Evolutionary conservation across 169 alveolate species (phyloP).

Genomic region (Babesia sp.): DNA sequence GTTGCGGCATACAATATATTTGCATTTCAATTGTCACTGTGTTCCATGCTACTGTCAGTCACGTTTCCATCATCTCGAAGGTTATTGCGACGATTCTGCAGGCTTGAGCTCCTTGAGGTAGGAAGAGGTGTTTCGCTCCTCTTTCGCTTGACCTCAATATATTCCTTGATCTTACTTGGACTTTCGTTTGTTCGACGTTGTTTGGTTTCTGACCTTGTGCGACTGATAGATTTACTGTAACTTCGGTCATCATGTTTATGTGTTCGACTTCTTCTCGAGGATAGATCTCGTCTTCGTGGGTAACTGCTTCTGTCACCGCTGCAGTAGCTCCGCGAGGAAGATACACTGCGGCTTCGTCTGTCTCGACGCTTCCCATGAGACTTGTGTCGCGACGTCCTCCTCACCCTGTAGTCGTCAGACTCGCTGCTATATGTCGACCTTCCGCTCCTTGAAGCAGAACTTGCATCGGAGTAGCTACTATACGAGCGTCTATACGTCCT

Average conservation of each 20-base stretch:
- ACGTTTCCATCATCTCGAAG: not conserved
- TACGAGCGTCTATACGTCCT: not conserved
- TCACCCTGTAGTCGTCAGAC: not conserved
- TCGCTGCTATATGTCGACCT: not conserved
- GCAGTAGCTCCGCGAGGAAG: slow-evolving; percentile 7
- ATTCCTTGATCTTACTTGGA: no score
- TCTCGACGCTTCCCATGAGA: not conserved
- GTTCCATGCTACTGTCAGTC: slow-evolving; percentile 46
- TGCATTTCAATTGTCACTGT: slow-evolving; percentile 13
- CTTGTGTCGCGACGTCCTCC: not conserved
- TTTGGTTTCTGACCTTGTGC: not conserved
- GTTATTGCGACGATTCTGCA: not conserved
- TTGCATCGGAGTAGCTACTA: not conserved
- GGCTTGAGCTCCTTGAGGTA: not conserved
- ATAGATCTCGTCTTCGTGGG: slow-evolving; percentile 15
- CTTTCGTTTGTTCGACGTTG: not conserved
- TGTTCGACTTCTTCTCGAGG: not conserved
- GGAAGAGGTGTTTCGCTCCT: not conserved
- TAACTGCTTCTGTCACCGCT: slow-evolving; percentile 10
- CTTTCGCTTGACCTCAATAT: not conserved
- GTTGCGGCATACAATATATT: no score
- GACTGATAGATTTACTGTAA: not conserved
- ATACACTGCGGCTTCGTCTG: not conserved
- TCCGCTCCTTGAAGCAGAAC: not conserved
- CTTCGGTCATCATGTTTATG: slow-evolving; percentile 3